Percentiles rank a stretch among this genome's conserved stretches.
Conservation (phyloP, 345 rosid genomes). For the Murraya koenigii region DNA sequence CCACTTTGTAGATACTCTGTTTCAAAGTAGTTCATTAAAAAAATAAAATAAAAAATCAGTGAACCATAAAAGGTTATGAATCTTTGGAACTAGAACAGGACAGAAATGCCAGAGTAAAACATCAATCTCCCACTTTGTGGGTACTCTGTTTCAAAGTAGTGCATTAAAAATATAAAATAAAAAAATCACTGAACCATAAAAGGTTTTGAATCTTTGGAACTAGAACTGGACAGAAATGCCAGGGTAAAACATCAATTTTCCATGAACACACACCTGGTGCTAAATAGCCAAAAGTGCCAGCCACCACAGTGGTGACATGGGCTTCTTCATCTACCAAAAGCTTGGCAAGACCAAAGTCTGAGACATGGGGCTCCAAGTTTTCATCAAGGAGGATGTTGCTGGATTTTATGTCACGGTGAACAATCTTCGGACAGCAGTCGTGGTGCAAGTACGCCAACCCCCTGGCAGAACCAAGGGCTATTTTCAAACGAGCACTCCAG, state of each 20-base stretch:
- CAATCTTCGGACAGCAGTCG: slow-evolving; percentile 82
- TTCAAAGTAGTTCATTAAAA: slow-evolving; percentile 7
- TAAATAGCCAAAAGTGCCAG: slow-evolving; percentile 96
- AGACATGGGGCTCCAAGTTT: slow-evolving; percentile 82
- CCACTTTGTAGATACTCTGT: slow-evolving; percentile 93
- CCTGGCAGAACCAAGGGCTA: slow-evolving; percentile 85
- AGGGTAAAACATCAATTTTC: neutral
- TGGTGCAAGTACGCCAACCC: slow-evolving; percentile 90
- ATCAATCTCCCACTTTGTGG: slow-evolving; percentile 66
- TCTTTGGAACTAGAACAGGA: neutral
- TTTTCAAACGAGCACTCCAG: slow-evolving; percentile 69
- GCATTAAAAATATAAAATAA: too few relatives aligned
- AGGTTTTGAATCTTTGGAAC: neutral
- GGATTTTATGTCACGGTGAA: slow-evolving; percentile 92
- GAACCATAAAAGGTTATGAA: neutral
- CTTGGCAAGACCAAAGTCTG: slow-evolving; percentile 95
- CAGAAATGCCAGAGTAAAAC: neutral
- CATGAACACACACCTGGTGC: slow-evolving; percentile 84
- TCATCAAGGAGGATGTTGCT: slow-evolving; percentile 92
- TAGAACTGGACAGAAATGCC: neutral
- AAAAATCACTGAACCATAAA: neutral
- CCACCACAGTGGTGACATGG: slow-evolving; percentile 90
- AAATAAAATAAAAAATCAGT: neutral
- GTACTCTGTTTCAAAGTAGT: slow-evolving; percentile 53
- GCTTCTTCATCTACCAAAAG: slow-evolving; percentile 93